Conservation (phyloP, 805 yeast genomes). For the Trichomonascus vanleenenianus region DNA sequence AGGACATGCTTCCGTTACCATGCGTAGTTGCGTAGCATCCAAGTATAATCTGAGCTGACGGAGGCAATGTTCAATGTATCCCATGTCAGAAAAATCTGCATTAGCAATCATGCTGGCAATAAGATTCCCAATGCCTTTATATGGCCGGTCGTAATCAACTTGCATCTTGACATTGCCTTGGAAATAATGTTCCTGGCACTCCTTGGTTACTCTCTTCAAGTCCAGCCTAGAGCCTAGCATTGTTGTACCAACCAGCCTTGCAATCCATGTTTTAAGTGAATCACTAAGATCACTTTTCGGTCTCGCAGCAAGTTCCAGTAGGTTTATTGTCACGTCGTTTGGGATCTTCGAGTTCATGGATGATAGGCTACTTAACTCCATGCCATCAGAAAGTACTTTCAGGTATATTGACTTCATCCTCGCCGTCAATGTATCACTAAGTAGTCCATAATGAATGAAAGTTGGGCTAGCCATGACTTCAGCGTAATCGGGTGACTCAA, state of each 20-base stretch:
- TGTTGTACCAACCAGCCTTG: not conserved
- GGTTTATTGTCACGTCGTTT: no score
- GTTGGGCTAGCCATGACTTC: no score
- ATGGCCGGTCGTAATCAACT: constrained; percentile 6
- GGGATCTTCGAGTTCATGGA: no score
- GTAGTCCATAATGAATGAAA: no score
- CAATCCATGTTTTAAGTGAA: not conserved
- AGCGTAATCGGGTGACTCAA: no score
- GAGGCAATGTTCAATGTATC: not conserved
- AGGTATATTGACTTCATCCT: no score
- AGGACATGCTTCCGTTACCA: no score
- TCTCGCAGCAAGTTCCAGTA: no score
- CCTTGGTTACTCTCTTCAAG: not conserved
- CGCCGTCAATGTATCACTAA: no score
- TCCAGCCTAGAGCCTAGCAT: not conserved
- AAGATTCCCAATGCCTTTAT: constrained; percentile 4
- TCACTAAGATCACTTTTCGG: not conserved
- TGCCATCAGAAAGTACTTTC: no score
- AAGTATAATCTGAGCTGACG: not conserved
- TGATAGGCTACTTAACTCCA: no score
- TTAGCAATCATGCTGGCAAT: constrained; percentile 1
- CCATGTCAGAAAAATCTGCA: constrained; percentile 5
- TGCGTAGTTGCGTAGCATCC: no score
- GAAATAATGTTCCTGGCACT: not conserved
- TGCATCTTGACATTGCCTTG: not conserved